phyloP scores from a whole-genome alignment of 179 eudicot species.

The Monotropa hypopitys region DNA sequence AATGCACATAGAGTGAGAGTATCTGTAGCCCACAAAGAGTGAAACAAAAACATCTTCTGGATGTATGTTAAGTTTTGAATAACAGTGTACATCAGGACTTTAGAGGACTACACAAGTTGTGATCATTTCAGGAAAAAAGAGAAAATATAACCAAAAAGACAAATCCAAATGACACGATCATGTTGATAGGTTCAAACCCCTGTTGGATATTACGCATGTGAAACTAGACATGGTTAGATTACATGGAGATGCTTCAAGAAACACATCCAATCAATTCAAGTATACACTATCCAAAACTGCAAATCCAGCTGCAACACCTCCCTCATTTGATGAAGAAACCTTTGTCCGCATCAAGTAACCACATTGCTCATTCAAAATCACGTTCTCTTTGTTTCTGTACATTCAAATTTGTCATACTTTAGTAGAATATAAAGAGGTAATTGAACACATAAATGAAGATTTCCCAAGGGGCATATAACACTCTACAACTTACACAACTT shows the following conservation, averaged over 20 bases:
- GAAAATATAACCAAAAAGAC: no score
- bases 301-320: conserved; percentile 96
- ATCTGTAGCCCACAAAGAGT: no score
- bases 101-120: no score
- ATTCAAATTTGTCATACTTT: not conserved
- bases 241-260: not conserved
- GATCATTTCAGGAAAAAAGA: not conserved
- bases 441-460: not conserved
- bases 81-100: no score
- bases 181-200: not conserved
- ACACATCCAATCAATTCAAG: conserved; percentile 29
- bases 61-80: no score
- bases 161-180: not conserved
- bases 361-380: conserved; percentile 56
- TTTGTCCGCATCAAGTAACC: conserved; percentile 96
- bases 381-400: conserved; percentile 49
- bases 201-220: not conserved
- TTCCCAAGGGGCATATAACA: not conserved
- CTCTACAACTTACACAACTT: not conserved
- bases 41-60: no score
- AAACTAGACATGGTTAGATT: not conserved
- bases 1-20: no score
- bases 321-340: conserved; percentile 85
- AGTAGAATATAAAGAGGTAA: not conserved
- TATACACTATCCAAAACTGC: conserved; percentile 89